Conservation (phyloP, 768 basidiomycete genomes). For the Plicaturopsis crispa region DNA sequence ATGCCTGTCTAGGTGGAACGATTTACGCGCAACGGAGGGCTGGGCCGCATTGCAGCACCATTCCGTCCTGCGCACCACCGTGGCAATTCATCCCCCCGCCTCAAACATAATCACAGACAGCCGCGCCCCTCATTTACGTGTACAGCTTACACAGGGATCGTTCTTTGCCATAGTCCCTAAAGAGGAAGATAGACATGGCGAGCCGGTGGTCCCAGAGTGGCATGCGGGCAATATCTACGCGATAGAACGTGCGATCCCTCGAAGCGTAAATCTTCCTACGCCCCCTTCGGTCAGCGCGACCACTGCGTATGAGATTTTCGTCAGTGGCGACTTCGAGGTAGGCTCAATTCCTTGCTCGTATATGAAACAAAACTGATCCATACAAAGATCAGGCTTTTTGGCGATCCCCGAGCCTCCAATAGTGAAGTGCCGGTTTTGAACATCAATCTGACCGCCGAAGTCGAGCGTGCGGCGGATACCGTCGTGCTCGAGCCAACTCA, state of each 20-base stretch:
- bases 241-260: conserved; percentile 44
- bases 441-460: conserved; percentile 40
- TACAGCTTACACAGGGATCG: conserved; percentile 64
- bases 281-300: conserved; percentile 31
- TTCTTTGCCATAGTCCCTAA: conserved; percentile 65
- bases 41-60: conserved; percentile 87
- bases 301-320: conserved; percentile 57
- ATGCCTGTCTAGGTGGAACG: conserved; percentile 49
- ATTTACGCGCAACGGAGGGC: conserved; percentile 69
- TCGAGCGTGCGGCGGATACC: conserved; percentile 22
- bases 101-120: conserved; percentile 1
- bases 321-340: conserved; percentile 84
- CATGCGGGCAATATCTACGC: conserved; percentile 83
- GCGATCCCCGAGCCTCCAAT: conserved; percentile 47
- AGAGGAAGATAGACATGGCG: conserved; percentile 11
- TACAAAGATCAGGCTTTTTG: conserved; percentile 72
- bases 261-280: conserved; percentile 40
- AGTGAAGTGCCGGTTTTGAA: conserved; percentile 45
- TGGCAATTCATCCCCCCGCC: conserved; percentile 48
- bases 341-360: conserved; percentile 2
- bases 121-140: conserved; percentile 37
- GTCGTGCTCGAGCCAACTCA: conserved; percentile 41
- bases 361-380: conserved; percentile 3
- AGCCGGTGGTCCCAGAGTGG: conserved; percentile 48
- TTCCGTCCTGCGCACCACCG: conserved; percentile 53